A percentile compares a stretch with the other conserved stretches of the same genome.
Evolutionary conservation across 2,329 filamentous ascomycete species (phyloP).

Genomic region (Aspergillus ibericus): DNA sequence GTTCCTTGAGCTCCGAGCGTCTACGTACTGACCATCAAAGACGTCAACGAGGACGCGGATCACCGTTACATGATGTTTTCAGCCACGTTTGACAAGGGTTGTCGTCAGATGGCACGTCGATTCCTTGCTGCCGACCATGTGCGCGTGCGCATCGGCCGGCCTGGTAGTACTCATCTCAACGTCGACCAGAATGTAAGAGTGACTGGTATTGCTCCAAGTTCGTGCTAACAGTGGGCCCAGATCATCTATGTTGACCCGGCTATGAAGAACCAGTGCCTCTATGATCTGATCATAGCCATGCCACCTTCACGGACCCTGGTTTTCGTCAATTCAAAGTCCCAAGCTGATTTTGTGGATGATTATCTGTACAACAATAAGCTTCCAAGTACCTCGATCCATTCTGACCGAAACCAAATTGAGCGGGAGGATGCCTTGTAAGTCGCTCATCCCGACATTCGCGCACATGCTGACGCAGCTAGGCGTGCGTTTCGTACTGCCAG

Average conservation of each 20-base stretch:
- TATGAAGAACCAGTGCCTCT: constrained; percentile 69
- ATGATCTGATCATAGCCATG: constrained; percentile 69
- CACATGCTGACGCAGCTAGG: constrained; percentile 33
- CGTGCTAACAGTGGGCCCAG: constrained; percentile 26
- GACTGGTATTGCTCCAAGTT: not conserved
- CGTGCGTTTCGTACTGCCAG: constrained; percentile 75
- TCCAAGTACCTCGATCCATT: constrained; percentile 85
- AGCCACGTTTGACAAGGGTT: constrained; percentile 82
- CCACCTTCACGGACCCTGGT: constrained; percentile 78
- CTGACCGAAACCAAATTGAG: constrained; percentile 82
- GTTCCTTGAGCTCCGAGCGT: constrained; percentile 1
- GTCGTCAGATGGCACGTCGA: constrained; percentile 72
- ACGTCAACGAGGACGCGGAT: constrained; percentile 74
- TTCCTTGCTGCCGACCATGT: constrained; percentile 74
- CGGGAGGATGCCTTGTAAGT: constrained; percentile 82
- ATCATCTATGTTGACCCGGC: constrained; percentile 66
- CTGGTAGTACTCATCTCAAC: constrained; percentile 78
- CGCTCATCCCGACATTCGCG: not conserved
- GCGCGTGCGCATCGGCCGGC: constrained; percentile 81
- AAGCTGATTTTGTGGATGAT: constrained; percentile 83
- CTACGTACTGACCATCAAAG: constrained; percentile 31
- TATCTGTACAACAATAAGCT: constrained; percentile 77
- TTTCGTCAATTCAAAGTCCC: constrained; percentile 80
- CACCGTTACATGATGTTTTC: constrained; percentile 81
- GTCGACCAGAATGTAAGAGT: constrained; percentile 67